These are phyloP conservation scores for Chaetomium olivaceum DNA, from an alignment of 2,329 filamentous ascomycete genomes.

Conservation along the genomic window DNA sequence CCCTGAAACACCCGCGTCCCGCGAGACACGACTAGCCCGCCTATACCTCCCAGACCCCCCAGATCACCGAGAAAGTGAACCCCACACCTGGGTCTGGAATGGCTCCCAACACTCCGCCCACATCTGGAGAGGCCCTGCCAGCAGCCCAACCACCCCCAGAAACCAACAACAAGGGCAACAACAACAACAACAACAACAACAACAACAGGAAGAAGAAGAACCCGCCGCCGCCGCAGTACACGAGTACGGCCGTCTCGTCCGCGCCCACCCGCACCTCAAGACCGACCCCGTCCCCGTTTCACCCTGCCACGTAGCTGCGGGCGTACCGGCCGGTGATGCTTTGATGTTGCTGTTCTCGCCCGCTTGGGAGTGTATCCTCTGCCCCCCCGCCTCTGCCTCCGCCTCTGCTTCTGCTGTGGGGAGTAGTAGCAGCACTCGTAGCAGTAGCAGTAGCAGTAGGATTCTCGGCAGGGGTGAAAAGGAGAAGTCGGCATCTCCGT, in stretches of 20 bases:
- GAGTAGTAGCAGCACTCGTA: neutral
- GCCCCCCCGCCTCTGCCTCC: neutral
- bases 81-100: slow-evolving; percentile 2
- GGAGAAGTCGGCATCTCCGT: neutral
- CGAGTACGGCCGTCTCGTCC: slow-evolving; percentile 50
- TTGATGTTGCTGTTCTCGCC: slow-evolving; percentile 48
- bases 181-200: neutral
- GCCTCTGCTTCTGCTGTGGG: too few species aligned
- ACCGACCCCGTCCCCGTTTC: slow-evolving; percentile 47
- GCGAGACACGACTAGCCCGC: neutral
- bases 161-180: neutral
- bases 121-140: neutral
- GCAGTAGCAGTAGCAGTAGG: neutral
- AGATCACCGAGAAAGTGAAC: neutral
- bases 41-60: neutral
- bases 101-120: neutral
- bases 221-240: slow-evolving; percentile 40
- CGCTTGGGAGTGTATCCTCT: slow-evolving; percentile 54
- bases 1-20: neutral
- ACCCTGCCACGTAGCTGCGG: slow-evolving; percentile 52
- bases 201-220: neutral
- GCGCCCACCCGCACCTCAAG: slow-evolving; percentile 39
- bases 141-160: neutral
- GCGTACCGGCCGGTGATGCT: slow-evolving; percentile 43
- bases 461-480: neutral